Percentiles rank a stretch among this genome's conserved stretches.
Conservation (phyloP, 352 stramenopile species). For the Globisporangium recalcitrans region DNA sequence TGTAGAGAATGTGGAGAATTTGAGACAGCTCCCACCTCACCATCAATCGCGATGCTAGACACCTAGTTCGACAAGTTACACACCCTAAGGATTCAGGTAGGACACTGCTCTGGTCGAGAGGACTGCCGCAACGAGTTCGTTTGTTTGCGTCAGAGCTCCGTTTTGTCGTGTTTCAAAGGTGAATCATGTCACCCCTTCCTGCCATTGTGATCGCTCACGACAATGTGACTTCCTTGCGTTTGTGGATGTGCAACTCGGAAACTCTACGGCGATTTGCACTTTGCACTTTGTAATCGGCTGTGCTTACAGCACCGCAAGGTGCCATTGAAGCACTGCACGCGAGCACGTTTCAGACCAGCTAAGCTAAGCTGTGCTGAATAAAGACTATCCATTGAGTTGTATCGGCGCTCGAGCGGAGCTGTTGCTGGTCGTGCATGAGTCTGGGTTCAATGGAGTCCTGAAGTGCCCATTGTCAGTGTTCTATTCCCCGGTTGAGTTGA, state of each 20-base stretch:
- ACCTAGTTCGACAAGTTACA: neutral
- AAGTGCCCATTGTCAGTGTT: too few species aligned
- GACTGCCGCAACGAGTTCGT: neutral
- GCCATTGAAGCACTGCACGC: too few species aligned
- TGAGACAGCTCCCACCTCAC: neutral
- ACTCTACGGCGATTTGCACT: neutral
- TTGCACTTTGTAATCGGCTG: neutral
- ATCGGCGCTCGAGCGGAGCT: too few species aligned
- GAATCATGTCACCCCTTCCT: neutral
- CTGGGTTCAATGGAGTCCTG: too few species aligned
- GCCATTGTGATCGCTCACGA: neutral
- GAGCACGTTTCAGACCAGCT: too few species aligned
- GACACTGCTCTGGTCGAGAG: neutral
- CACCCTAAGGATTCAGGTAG: slow-evolving; percentile 2
- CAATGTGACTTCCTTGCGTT: neutral
- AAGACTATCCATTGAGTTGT: too few species aligned
- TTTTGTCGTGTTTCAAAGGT: neutral
- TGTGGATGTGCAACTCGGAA: neutral
- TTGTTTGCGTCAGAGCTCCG: neutral
- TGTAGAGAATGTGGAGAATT: neutral
- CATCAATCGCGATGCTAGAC: neutral
- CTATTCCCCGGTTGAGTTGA: too few species aligned
- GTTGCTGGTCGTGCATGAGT: too few species aligned
- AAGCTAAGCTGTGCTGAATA: too few species aligned
- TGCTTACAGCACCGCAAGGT: too few species aligned